Conservation (phyloP, 345 rosid species). For the Moricandia moricandioides region DNA sequence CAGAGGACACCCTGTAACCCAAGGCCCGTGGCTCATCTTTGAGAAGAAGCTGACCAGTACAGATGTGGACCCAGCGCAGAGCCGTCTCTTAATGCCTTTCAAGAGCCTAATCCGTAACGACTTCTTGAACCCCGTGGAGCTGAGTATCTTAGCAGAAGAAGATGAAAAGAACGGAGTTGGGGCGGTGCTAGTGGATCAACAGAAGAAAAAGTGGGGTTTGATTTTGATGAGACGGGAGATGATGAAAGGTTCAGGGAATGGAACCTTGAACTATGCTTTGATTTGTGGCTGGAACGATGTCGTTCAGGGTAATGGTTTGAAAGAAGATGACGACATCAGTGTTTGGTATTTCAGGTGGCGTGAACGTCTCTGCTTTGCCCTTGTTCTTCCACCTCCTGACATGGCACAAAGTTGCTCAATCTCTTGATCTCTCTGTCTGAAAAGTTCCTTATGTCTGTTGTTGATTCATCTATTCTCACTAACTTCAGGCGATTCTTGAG, state of each 20-base stretch:
- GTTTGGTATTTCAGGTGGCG: conserved; percentile 23
- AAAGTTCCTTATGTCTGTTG: not conserved
- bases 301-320: not conserved
- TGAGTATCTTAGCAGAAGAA: not conserved
- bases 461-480: too few species aligned
- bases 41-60: not conserved
- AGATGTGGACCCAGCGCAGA: not conserved
- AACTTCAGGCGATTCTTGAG: too few species aligned
- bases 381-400: conserved; percentile 7
- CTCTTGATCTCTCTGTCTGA: not conserved
- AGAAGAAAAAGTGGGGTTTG: not conserved
- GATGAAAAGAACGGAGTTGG: not conserved
- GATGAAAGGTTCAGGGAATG: not conserved
- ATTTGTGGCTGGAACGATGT: conserved; percentile 17
- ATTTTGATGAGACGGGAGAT: not conserved
- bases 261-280: conserved; percentile 13
- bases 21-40: not conserved
- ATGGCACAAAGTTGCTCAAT: not conserved
- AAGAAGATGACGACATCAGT: not conserved
- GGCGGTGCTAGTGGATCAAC: not conserved
- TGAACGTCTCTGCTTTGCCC: conserved; percentile 18
- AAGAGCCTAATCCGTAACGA: not conserved
- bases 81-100: conserved; percentile 25
- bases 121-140: conserved; percentile 7
- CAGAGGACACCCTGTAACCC: not conserved